phyloP scores from a whole-genome alignment of 2,329 filamentous ascomycete species.

The Diaporthe vaccinii region DNA sequence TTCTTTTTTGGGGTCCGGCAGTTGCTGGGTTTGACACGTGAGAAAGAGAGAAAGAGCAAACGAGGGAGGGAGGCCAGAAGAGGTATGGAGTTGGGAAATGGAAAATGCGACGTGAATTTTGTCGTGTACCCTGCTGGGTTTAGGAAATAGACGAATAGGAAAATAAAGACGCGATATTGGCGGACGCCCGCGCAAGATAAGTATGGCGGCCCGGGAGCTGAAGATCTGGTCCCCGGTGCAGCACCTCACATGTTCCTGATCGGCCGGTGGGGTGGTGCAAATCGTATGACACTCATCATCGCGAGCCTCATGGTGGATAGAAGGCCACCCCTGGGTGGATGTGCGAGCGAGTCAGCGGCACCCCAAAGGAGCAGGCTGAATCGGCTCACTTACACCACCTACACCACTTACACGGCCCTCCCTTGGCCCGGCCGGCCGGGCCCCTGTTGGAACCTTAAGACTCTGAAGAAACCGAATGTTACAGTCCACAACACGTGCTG shows the following conservation, averaged over 20 bases:
- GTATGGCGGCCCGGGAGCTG: constrained; percentile 20
- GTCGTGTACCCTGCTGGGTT: neutral
- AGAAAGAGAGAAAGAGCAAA: neutral
- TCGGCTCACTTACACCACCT: constrained; percentile 3
- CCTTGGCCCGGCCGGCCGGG: constrained; percentile 14
- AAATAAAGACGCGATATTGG: neutral
- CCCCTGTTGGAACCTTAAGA: constrained; percentile 14
- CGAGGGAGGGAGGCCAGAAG: neutral
- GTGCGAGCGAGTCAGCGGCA: constrained; percentile 16
- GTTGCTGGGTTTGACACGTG: neutral
- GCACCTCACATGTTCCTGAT: constrained; percentile 20
- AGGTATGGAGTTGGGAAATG: neutral
- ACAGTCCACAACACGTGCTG: neutral
- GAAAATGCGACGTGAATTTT: constrained; percentile 12
- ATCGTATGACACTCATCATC: constrained; percentile 27
- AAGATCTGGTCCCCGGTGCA: neutral
- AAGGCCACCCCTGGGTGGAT: neutral
- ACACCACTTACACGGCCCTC: constrained; percentile 23
- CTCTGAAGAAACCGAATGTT: constrained; percentile 10
- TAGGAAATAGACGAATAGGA: constrained; percentile 17
- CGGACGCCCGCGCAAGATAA: constrained; percentile 7
- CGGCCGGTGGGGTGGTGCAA: constrained; percentile 21
- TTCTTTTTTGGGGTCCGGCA: neutral
- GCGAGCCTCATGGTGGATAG: constrained; percentile 20
- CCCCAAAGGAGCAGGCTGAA: neutral